Base-by-base conservation (phyloP, 2,329 filamentous ascomycete genomes). In the Balansia obtecta region DNA sequence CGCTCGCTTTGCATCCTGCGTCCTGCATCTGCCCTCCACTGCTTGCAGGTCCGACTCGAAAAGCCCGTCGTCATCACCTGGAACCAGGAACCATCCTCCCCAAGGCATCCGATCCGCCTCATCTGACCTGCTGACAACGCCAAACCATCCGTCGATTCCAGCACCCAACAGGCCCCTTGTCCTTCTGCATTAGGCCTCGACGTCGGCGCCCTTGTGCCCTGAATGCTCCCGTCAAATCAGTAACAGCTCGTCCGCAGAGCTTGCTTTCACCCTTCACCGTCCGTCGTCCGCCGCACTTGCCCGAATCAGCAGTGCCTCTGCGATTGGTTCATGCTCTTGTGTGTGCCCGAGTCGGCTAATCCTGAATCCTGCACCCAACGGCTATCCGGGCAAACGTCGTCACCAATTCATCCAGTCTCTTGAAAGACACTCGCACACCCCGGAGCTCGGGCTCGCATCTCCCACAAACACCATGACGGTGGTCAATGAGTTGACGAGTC, bases 401-500 rank as follows among this genome's bases (percentile, higher is more conserved):
- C 22, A 41, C 27, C 47, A 34, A 15, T 27, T 37, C 33, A 33
- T 39, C 33, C 20, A 45, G 33, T 18, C 27, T 45, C 20, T 20
- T 40, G 15, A 45, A 39, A 39, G 40, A 38, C 33, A 38, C 33
- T 44, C 12, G 41, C 41, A 18, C 11, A n/a, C 46, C 38, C 45
- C 32, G 18, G 44, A 27, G 18, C 44, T 34, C 40, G 18, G 45
- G 12, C 32, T 49, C 16, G 2, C 34, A 39, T 30, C 16, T 47
- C n/a, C 12, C 39, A 30, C 18, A 8, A 43, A 63, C 47, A 44
- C 42, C 58, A 94, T 94, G 87, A 87, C 86, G 44, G 80, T 88
- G 68, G 76, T 80, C 63, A 82, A 83, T 67, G 88, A 91, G 63
- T 71, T 82, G 61, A 77, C 84, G 68, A 80, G 83, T 61, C 80